Percentiles rank a stretch among this genome's conserved stretches.
These are phyloP conservation scores for Eimeria zaria DNA, from an alignment of 169 alveolate species.

Conservation along the genomic window DNA sequence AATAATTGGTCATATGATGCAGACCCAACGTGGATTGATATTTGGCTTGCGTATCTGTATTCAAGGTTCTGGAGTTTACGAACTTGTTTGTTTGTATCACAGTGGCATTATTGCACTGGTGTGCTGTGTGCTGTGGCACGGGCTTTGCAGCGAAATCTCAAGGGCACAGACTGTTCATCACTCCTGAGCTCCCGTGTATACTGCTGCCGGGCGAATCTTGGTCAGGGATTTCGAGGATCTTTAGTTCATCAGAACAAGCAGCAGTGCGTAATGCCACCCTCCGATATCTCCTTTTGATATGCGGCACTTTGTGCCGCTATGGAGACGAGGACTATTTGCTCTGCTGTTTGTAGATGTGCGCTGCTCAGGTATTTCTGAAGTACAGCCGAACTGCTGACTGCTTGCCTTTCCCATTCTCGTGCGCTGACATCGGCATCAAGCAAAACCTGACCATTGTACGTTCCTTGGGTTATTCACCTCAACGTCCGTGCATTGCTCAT, in stretches of 20 bases:
- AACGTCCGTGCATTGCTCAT: not conserved
- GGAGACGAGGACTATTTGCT: not conserved
- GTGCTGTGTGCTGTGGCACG: not conserved
- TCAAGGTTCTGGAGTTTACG: not conserved
- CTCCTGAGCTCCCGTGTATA: constrained; percentile 62
- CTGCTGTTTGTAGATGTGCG: not conserved
- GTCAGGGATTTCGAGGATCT: constrained; percentile 53
- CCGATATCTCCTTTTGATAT: not conserved
- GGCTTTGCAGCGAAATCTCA: constrained; percentile 11
- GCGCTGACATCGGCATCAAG: constrained; percentile 40
- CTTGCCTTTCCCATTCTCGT: constrained; percentile 54
- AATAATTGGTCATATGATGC: not conserved
- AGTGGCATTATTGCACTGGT: not conserved
- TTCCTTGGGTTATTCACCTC: not conserved
- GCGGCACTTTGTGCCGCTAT: not conserved
- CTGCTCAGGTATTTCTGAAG: constrained; percentile 60
- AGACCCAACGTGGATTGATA: not conserved
- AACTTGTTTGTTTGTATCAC: not conserved
- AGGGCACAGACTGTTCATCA: constrained; percentile 5
- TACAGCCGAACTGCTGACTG: constrained; percentile 50
- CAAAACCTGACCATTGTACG: constrained; percentile 54
- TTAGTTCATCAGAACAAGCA: not conserved
- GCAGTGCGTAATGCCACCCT: constrained; percentile 20
- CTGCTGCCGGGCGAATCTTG: constrained; percentile 74
- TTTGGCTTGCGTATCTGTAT: not conserved